Base-by-base conservation (phyloP, 78 protist genomes). In the Protostelium mycophagum region DNA sequence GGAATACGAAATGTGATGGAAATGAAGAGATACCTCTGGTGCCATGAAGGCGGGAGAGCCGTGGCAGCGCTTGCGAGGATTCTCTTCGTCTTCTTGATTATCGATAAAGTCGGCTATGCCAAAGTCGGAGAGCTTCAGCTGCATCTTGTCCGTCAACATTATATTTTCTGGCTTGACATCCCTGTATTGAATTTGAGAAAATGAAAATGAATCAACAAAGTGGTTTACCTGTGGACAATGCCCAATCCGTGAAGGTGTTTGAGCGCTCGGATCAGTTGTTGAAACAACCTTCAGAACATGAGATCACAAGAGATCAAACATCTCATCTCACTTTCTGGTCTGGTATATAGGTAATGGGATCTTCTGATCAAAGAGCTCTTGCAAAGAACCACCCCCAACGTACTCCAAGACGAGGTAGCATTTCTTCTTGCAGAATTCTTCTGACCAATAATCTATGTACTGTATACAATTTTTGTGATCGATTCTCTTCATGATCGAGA, bases 41-140 rank as follows among this genome's bases (percentile, higher is more conserved):
- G 97, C 91, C 91, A 94, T 94, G 37, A 93, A 95, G 28, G 95
- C 97, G 83, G 97, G 97, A 38, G 97, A 93, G 0, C 97, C 97
- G 85, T 89, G 73, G 73, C 73, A 91, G n/a, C 87, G 83, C 92
- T 91, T 88, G 34, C 93, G 87, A 38, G 88, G 36, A 63, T 88
- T 88, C 85, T 95, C 96, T 36, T 73, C 73, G 38, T 90, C 91
- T 36, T 89, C 91, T 28, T 91, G 83, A 31, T 37, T 88, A 0
- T 86, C 83, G 36, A 88, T 35, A 87, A 86, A 89, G 84, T 91
- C 94, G n/a, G 95, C 89, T 37, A 89, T 91, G 34, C 97, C 97
- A 88, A 95, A 95, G 84, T 95, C 95, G 85, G 91, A 86, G 0
- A 93, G 28, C 87, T 95, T 95, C 34, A 93, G 84, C 31, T 83